Percentiles rank a stretch among this genome's conserved stretches.
Evolutionary conservation across 768 basidiomycete species (phyloP).

Genomic region (Phylloporus sp.): DNA sequence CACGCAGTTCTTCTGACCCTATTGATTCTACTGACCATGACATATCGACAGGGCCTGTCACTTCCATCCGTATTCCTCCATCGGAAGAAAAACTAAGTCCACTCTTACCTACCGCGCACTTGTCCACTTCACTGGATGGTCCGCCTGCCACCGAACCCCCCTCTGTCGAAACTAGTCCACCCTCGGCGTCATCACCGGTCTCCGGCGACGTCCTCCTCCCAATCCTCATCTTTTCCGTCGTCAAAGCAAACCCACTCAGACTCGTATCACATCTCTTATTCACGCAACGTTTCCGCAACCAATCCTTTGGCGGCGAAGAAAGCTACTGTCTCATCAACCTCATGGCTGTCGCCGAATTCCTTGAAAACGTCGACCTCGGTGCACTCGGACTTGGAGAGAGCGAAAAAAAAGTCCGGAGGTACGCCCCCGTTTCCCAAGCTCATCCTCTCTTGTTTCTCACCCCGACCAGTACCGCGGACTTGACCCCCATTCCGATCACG

Average conservation of each 20-base stretch:
- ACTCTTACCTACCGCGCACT: conserved; percentile 6
- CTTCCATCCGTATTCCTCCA: conserved; percentile 1
- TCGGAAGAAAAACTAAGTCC: conserved; percentile 1
- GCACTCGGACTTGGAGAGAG: conserved; percentile 61
- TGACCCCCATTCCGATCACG: conserved; percentile 76
- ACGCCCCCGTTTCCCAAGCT: conserved; percentile 6
- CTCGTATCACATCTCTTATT: conserved; percentile 54
- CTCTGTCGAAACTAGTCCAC: conserved; percentile 7
- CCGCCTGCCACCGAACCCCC: neutral
- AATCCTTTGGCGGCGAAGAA: conserved; percentile 56
- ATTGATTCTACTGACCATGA: neutral
- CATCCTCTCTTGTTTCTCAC: neutral
- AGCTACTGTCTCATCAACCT: conserved; percentile 92
- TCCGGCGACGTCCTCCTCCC: conserved; percentile 91
- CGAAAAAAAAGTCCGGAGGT: conserved; percentile 58
- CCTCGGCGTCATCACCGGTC: conserved; percentile 44
- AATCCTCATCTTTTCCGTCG: conserved; percentile 89
- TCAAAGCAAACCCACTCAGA: conserved; percentile 85
- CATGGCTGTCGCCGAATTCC: conserved; percentile 92
- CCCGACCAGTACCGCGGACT: conserved; percentile 59
- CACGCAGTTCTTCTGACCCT: neutral
- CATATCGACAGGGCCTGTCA: conserved; percentile 1
- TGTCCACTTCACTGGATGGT: conserved; percentile 3
- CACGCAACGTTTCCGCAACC: conserved; percentile 32
- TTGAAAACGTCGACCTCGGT: conserved; percentile 89